These are phyloP conservation scores for Corynascus novoguineensis DNA, from an alignment of 495 filamentous ascomycete genomes.

Conservation along the genomic window DNA sequence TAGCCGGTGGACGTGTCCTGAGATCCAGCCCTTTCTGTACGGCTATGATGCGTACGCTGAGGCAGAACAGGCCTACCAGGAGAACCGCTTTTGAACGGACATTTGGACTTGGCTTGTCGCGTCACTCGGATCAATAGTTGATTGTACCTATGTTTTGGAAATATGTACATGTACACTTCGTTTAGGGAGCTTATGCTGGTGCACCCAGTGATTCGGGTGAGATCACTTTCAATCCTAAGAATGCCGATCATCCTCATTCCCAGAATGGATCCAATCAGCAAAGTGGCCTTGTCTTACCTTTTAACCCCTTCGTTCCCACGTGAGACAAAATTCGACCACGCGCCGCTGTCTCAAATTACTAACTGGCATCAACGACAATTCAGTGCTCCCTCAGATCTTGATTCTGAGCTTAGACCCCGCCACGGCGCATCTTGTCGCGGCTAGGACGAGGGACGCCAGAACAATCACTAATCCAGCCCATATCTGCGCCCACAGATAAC, in stretches of 20 bases:
- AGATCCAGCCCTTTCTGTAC: conserved; percentile 55
- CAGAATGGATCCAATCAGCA: neutral
- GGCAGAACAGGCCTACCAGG: conserved; percentile 46
- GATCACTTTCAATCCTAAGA: too few species aligned
- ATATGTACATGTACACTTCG: too few species aligned
- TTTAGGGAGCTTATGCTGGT: too few species aligned
- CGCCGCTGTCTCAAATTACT: conserved; percentile 2
- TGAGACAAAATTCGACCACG: neutral
- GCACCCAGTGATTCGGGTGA: too few species aligned
- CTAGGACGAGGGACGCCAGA: conserved; percentile 22
- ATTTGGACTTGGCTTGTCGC: neutral
- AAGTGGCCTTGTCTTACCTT: neutral
- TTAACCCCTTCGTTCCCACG: neutral
- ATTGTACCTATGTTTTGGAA: too few species aligned
- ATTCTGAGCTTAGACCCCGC: conserved; percentile 24
- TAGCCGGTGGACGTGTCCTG: conserved; percentile 57
- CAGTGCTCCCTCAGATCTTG: conserved; percentile 29
- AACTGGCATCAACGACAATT: neutral
- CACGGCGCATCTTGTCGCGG: conserved; percentile 13
- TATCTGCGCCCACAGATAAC: conserved; percentile 37
- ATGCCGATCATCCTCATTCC: too few species aligned
- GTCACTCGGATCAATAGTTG: too few species aligned
- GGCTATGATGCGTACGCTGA: conserved; percentile 58
- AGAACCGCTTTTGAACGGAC: conserved; percentile 34
- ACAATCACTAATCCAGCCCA: conserved; percentile 38